A percentile compares a stretch with the other conserved stretches of the same genome.
These are phyloP conservation scores for Meira miltonrushii DNA, from an alignment of 1,284 basidiomycete genomes.

Conservation along the genomic window DNA sequence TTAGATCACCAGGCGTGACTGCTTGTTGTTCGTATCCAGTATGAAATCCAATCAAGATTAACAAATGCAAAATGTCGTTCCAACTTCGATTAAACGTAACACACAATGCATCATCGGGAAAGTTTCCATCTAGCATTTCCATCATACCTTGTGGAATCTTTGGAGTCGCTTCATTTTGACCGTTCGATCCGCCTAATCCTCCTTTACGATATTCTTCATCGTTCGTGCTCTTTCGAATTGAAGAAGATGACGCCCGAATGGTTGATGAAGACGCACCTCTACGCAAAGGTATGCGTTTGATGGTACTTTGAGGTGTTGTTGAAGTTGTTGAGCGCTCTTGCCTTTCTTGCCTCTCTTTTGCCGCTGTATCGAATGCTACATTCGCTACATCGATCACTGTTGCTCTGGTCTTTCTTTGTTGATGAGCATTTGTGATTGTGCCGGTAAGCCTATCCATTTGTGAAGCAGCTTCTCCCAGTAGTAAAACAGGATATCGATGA, in stretches of 20 bases:
- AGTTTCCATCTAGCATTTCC: conserved; percentile 71
- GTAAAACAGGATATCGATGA: conserved; percentile 82
- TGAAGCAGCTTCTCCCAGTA: conserved; percentile 15
- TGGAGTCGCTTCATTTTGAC: background rate
- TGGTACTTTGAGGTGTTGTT: too few species aligned
- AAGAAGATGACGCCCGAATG: background rate
- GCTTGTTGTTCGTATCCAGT: background rate
- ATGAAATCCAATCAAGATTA: conserved; percentile 49
- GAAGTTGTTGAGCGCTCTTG: background rate
- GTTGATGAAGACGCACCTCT: background rate
- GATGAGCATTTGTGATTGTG: background rate
- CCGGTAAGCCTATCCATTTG: background rate
- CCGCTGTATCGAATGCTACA: conserved; percentile 25
- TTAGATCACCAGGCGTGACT: too few species aligned
- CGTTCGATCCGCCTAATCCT: background rate
- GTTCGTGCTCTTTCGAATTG: too few species aligned
- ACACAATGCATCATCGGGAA: conserved; percentile 84
- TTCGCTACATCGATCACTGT: conserved; percentile 44
- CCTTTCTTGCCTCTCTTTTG: background rate
- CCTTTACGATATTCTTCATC: too few species aligned
- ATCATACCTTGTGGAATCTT: conserved; percentile 57
- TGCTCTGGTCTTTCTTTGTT: conserved; percentile 29
- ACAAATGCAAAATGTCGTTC: conserved; percentile 72
- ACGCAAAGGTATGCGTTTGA: background rate
- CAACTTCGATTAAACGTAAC: conserved; percentile 75